Conservation (phyloP, 2,329 filamentous ascomycete species). For the Chrysosporium queenslandicum region DNA sequence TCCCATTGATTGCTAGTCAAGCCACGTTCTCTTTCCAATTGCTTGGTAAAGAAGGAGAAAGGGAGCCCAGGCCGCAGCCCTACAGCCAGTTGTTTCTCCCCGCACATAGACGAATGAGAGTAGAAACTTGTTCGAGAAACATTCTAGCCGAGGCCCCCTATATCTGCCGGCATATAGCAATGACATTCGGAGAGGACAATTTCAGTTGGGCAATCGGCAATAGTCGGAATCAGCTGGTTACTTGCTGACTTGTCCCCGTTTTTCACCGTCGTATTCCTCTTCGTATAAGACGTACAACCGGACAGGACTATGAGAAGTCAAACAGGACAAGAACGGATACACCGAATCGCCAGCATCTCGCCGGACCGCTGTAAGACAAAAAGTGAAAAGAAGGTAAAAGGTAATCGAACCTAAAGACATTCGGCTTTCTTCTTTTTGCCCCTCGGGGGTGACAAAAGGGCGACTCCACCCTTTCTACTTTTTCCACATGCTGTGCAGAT, state of each 20-base stretch:
- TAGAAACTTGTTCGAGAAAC: background rate
- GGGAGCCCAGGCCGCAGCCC: background rate
- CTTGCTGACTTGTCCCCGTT: background rate
- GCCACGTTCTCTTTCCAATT: background rate
- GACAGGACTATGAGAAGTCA: background rate
- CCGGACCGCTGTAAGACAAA: background rate
- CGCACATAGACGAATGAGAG: background rate
- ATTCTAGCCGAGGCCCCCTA: background rate
- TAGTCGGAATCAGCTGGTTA: background rate
- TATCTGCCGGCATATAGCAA: background rate
- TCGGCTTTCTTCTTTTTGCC: background rate
- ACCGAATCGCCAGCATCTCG: background rate
- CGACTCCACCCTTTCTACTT: no score
- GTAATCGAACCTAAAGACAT: no score
- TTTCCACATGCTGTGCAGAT: no score
- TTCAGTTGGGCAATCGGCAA: background rate
- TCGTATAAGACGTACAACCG: background rate
- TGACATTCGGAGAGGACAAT: background rate
- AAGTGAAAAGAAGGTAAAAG: background rate
- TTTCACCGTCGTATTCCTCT: conserved; percentile 1
- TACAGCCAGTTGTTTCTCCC: background rate
- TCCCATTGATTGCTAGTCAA: background rate
- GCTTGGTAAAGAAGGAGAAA: background rate
- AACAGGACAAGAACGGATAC: background rate
- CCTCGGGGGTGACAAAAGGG: background rate